Conservation (phyloP, 257 asterid genomes). For the Verbascum thapsus region DNA sequence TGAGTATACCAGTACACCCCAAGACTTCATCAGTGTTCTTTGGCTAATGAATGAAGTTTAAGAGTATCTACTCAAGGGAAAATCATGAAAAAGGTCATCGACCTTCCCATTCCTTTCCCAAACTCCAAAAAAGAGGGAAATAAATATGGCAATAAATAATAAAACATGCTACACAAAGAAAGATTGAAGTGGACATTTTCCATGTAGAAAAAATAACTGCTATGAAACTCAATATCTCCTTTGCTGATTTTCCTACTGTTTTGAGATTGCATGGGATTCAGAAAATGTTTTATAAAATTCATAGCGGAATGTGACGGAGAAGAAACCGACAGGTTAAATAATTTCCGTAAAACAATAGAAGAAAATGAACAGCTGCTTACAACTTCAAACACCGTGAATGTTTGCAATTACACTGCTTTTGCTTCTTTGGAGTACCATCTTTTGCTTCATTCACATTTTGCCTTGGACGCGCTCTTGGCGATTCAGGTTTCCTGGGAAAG, state of each 20-base stretch:
- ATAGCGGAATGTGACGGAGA: constrained; percentile 24
- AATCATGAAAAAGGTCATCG: background rate
- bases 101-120: background rate
- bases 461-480: constrained; percentile 78
- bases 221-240: constrained; percentile 16
- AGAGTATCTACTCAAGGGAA: background rate
- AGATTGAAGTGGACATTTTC: constrained; percentile 4
- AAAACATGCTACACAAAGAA: background rate
- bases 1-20: too few species aligned
- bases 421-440: constrained; percentile 96
- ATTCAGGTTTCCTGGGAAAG: constrained; percentile 81
- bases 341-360: constrained; percentile 21
- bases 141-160: background rate
- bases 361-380: constrained; percentile 59
- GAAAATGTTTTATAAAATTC: constrained; percentile 24
- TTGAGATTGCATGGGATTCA: background rate
- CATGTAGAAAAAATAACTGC: background rate
- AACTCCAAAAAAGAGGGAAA: background rate
- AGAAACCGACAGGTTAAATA: constrained; percentile 11
- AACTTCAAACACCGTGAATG: constrained; percentile 91
- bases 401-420: constrained; percentile 94
- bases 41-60: too few species aligned
- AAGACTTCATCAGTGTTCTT: too few species aligned
- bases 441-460: constrained; percentile 59
- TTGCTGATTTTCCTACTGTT: constrained; percentile 5